Evolutionary conservation across 192 early-diverging fungal species (phyloP).

Genomic region (Chytriomyces hyalinus): DNA sequence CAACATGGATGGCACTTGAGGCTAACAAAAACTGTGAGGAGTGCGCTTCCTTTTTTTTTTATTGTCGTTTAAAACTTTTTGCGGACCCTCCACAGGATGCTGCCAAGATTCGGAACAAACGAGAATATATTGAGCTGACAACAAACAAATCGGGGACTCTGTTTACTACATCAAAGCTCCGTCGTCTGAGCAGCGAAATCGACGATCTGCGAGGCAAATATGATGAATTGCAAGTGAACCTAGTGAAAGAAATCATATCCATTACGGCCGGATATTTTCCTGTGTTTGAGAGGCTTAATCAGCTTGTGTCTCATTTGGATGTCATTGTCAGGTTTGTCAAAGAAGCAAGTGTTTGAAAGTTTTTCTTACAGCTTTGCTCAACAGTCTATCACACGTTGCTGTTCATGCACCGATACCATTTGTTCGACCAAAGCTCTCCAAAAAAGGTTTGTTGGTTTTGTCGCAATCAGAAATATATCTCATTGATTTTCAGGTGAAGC

Average conservation of each 20-base stretch:
- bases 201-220: constrained; percentile 69
- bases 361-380: constrained; percentile 58
- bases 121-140: constrained; percentile 80
- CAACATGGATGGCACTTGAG: constrained; percentile 87
- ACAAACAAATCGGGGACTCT: constrained; percentile 88
- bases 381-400: constrained; percentile 72
- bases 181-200: constrained; percentile 66
- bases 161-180: constrained; percentile 81
- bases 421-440: constrained; percentile 73
- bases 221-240: constrained; percentile 65
- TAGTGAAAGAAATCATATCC: constrained; percentile 89
- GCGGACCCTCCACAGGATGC: constrained; percentile 56
- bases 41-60: neutral
- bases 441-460: constrained; percentile 45
- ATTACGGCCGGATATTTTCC: constrained; percentile 85
- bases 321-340: constrained; percentile 73
- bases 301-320: constrained; percentile 81
- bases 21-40: constrained; percentile 67
- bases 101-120: constrained; percentile 68
- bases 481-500: constrained; percentile 56
- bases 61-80: constrained; percentile 3
- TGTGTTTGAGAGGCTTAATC: constrained; percentile 78
- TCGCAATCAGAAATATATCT: neutral
- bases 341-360: neutral
- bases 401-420: constrained; percentile 84